Percentiles rank a stretch among this genome's conserved stretches.
These are phyloP conservation scores for Rutidosis leptorrhynchoides DNA, from an alignment of 129 eudicot species.

Conservation along the genomic window DNA sequence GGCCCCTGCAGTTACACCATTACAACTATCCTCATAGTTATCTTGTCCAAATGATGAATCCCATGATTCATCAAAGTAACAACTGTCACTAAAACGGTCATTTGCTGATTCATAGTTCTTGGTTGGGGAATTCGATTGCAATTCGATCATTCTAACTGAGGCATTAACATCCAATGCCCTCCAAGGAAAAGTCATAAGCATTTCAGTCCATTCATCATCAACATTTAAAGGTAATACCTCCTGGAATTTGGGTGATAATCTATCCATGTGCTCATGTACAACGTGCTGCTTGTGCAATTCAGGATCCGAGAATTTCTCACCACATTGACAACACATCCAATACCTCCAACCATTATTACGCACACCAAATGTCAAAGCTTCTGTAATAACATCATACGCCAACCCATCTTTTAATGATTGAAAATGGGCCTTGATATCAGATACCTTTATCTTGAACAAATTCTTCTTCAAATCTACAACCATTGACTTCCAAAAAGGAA, in stretches of 20 bases:
- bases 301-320: conserved; percentile 57
- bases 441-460: conserved; percentile 48
- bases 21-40: conserved; percentile 32
- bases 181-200: conserved; percentile 82
- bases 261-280: conserved; percentile 63
- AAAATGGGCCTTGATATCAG: conserved; percentile 62
- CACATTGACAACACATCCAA: conserved; percentile 83
- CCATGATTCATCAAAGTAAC: conserved; percentile 42
- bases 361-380: conserved; percentile 63
- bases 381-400: conserved; percentile 55
- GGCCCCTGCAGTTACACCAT: conserved; percentile 20
- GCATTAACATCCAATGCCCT: conserved; percentile 68
- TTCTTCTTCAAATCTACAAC: conserved; percentile 51
- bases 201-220: conserved; percentile 76
- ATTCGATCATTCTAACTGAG: conserved; percentile 49
- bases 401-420: conserved; percentile 52
- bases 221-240: conserved; percentile 57
- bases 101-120: not conserved
- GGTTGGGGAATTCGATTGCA: conserved; percentile 40
- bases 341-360: conserved; percentile 59
- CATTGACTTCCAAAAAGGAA: conserved; percentile 70
- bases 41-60: conserved; percentile 40
- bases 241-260: conserved; percentile 57
- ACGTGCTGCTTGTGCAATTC: conserved; percentile 60
- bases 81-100: conserved; percentile 40